These are phyloP conservation scores for Cardiosporidium cionae DNA, from an alignment of 169 alveolate species.

Conservation along the genomic window DNA sequence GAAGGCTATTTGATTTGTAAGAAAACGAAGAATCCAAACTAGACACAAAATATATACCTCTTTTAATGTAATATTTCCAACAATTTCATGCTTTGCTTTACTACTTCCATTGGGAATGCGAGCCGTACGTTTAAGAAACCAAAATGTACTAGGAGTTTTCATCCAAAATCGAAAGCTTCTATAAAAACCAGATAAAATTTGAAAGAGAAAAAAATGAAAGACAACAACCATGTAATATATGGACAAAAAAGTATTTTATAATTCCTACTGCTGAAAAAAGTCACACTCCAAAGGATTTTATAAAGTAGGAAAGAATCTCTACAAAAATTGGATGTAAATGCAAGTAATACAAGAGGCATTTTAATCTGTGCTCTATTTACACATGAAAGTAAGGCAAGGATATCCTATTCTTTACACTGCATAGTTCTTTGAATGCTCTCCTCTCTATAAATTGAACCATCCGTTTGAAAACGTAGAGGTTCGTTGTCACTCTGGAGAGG, in stretches of 20 bases:
- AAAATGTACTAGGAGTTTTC: slow-evolving; percentile 75
- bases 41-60: too few relatives aligned
- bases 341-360: neutral
- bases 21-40: too few relatives aligned
- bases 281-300: neutral
- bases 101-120: slow-evolving; percentile 72
- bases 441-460: too few relatives aligned
- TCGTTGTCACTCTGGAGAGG: too few relatives aligned
- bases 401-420: too few relatives aligned
- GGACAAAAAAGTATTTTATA: neutral
- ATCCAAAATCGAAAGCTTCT: slow-evolving; percentile 66
- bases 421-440: too few relatives aligned
- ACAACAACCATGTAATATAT: neutral
- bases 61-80: slow-evolving; percentile 71
- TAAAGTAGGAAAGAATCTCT: neutral
- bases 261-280: neutral
- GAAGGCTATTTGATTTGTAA: too few relatives aligned
- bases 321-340: neutral
- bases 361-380: too few relatives aligned
- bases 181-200: neutral
- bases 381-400: too few relatives aligned
- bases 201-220: neutral
- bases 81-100: slow-evolving; percentile 63
- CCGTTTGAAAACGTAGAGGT: too few relatives aligned
- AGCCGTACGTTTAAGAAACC: slow-evolving; percentile 74